These are phyloP conservation scores for Saccharomycopsis sp. DNA, from an alignment of 805 yeast species.

Conservation along the genomic window DNA sequence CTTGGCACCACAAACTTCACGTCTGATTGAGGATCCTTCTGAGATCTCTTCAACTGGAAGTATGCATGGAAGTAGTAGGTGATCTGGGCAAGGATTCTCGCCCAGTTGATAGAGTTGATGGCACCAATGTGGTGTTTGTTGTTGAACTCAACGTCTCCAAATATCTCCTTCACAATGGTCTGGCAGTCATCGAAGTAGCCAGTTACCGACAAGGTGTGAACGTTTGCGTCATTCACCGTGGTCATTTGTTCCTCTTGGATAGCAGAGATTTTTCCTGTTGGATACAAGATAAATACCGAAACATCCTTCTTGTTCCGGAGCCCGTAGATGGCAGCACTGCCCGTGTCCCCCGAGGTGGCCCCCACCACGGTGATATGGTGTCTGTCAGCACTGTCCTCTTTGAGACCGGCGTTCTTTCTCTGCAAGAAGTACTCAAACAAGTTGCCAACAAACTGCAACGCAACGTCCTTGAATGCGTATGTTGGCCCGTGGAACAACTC, in stretches of 20 bases:
- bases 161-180: constrained; percentile 86
- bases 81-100: constrained; percentile 94
- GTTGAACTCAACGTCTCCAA: constrained; percentile 85
- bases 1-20: constrained; percentile 90
- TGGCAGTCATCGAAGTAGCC: constrained; percentile 99
- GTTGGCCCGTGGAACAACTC: constrained; percentile 99
- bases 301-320: constrained; percentile 94
- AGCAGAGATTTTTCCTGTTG: constrained; percentile 95
- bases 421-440: constrained; percentile 84
- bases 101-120: constrained; percentile 98
- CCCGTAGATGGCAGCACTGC: constrained; percentile 98
- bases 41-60: constrained; percentile 52
- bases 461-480: constrained; percentile 97
- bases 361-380: constrained; percentile 93
- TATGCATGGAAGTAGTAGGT: constrained; percentile 92
- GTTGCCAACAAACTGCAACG: constrained; percentile 95
- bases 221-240: constrained; percentile 84
- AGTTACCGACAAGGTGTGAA: constrained; percentile 87
- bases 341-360: constrained; percentile 98
- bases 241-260: constrained; percentile 99
- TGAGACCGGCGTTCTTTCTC: constrained; percentile 53
- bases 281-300: constrained; percentile 92
- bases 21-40: constrained; percentile 26
- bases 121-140: constrained; percentile 91
- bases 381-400: constrained; percentile 43